These are phyloP conservation scores for Penicillium verhagenii DNA, from an alignment of 495 filamentous ascomycete genomes.

Conservation along the genomic window DNA sequence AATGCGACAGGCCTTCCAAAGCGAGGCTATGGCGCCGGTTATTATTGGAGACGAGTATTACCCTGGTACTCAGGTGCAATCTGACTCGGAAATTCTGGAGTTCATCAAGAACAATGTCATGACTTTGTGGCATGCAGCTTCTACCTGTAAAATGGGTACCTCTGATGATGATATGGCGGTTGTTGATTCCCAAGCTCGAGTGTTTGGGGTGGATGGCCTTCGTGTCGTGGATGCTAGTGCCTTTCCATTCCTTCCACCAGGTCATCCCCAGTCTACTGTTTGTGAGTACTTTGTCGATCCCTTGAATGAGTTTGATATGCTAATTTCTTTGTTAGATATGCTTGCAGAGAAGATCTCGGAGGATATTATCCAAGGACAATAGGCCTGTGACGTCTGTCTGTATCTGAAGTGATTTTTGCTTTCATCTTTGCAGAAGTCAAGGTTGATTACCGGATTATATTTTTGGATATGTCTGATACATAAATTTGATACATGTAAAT, in stretches of 20 bases:
- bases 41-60: conserved; percentile 45
- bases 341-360: conserved; percentile 57
- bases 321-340: conserved; percentile 30
- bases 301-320: neutral
- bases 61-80: conserved; percentile 46
- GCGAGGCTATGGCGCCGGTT: conserved; percentile 39
- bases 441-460: neutral
- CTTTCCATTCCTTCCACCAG: conserved; percentile 54
- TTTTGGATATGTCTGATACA: no score
- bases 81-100: conserved; percentile 52
- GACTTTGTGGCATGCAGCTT: conserved; percentile 51
- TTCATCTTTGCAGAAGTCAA: neutral
- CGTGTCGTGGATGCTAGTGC: conserved; percentile 58
- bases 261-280: conserved; percentile 50
- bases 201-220: conserved; percentile 50
- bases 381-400: no score
- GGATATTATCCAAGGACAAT: conserved; percentile 28
- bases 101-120: conserved; percentile 37
- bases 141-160: conserved; percentile 57
- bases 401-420: neutral
- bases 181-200: conserved; percentile 51
- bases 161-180: conserved; percentile 52
- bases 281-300: conserved; percentile 24
- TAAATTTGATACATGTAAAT: no score
- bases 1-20: conserved; percentile 41